A percentile compares a stretch with the other conserved stretches of the same genome.
phyloP scores from a whole-genome alignment of 2,329 filamentous ascomycete species.

The Fusarium sp. region DNA sequence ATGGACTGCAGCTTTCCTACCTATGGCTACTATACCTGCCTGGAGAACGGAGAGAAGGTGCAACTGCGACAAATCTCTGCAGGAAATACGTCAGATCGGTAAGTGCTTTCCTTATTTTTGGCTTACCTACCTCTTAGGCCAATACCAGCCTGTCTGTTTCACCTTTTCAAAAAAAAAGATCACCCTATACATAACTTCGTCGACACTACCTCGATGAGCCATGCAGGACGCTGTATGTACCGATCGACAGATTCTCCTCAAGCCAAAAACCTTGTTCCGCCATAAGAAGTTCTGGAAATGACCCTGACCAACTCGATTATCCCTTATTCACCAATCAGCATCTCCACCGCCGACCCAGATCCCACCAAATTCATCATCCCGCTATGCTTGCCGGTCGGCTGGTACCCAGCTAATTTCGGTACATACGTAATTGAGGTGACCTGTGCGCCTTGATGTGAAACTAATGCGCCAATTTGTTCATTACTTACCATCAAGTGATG shows the following conservation, averaged over 20 bases:
- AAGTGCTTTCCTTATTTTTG: neutral
- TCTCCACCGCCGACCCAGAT: slow-evolving; percentile 2
- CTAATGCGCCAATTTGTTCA: slow-evolving; percentile 29
- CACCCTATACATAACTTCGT: neutral
- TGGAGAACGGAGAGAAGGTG: neutral
- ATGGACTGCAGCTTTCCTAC: neutral
- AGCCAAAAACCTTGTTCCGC: slow-evolving; percentile 43
- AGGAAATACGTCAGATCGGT: neutral
- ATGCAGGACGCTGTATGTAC: slow-evolving; percentile 29
- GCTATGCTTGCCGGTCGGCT: slow-evolving; percentile 37
- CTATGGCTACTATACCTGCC: neutral
- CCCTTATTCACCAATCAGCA: slow-evolving; percentile 34
- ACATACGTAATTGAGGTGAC: slow-evolving; percentile 31
- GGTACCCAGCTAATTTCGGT: slow-evolving; percentile 39
- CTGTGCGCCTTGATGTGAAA: slow-evolving; percentile 24
- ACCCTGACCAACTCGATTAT: slow-evolving; percentile 34
- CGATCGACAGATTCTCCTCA: slow-evolving; percentile 48
- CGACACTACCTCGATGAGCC: slow-evolving; percentile 18
- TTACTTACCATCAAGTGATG: slow-evolving; percentile 11
- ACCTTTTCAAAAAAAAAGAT: neutral
- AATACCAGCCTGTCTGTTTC: neutral
- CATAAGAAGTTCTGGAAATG: slow-evolving; percentile 45
- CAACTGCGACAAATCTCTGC: neutral
- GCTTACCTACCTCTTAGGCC: neutral
- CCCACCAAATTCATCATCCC: slow-evolving; percentile 38